Base-by-base conservation (phyloP, 2,329 filamentous ascomycete genomes). In the Aspergillus alliaceus region DNA sequence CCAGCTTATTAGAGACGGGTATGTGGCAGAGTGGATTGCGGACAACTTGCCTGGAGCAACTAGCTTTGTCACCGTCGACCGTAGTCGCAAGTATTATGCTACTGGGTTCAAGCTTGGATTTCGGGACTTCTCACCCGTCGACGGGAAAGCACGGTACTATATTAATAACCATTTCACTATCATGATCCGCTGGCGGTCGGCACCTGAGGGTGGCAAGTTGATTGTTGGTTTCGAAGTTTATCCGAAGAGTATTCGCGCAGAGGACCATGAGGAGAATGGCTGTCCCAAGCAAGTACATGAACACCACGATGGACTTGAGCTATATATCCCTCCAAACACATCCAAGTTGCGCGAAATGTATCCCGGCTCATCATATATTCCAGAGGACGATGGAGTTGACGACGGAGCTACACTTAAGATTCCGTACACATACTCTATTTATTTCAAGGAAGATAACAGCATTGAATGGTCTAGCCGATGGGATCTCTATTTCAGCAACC, bases 21-120 rank as follows among this genome's bases (percentile, higher is more conserved):
- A 95, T 72, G 86, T 95, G n/a, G 87, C 88, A 2, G 91, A 96
- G 74, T 96, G 91, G 92, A 96, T 96, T 64, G 89, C 95, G 62
- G 91, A 96, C 74, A 96, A 96, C 67, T 81, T 96, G 9, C 91
- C 92, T 1, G 91, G 91, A 6, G 91, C 91, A 34, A 96, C 91
- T 8, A 93, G 88, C 72, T 96, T 96, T 69, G 89, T 95, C 27
- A 93, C 90, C 0, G 88, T 90, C 34, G 91, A 96, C 74, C 91
- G 91, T 77, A 86, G 84, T 47, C 83, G 86, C 67, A 96, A 93
- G 74, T 96, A 96, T 79, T 96, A 96, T 72, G 90, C 91, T 12
- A 87, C 91, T 2, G 92, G 92, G 2, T 96, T 96, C 81, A 96
- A 95, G 76, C 81, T 96, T 56, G 92, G 91, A 6, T 91, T 90